phyloP scores from a whole-genome alignment of 2,329 filamentous ascomycete genomes.

The Scortechinia acanthostroma region DNA sequence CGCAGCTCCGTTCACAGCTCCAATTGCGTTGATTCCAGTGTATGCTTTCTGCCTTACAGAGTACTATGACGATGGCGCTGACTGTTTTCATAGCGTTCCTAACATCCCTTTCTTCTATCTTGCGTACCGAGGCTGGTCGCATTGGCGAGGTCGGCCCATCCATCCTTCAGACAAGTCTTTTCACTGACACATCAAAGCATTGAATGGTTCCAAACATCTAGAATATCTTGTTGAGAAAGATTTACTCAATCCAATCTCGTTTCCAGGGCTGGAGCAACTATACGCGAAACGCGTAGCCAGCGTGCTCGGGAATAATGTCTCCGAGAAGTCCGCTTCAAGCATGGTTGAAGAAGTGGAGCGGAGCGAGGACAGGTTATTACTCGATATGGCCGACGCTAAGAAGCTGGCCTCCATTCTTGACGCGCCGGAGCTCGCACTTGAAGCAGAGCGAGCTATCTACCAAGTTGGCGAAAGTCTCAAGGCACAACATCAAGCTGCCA shows the following conservation, averaged over 20 bases:
- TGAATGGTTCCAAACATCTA: background rate
- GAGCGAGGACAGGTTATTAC: background rate
- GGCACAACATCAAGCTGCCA: background rate
- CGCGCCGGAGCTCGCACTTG: background rate
- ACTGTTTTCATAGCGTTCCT: background rate
- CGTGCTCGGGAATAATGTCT: background rate
- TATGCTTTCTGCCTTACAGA: background rate
- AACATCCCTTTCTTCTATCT: constrained; percentile 1
- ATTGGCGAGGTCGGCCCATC: background rate
- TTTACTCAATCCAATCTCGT: background rate
- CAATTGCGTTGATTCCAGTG: background rate
- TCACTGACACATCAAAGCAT: background rate
- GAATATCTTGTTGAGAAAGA: background rate
- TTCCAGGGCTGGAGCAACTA: background rate
- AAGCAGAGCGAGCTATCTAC: background rate
- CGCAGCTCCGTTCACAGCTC: background rate
- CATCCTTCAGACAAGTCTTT: background rate
- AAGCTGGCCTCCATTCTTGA: background rate
- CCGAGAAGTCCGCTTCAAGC: background rate
- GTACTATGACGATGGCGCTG: background rate
- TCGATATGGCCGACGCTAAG: background rate
- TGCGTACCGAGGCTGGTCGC: background rate
- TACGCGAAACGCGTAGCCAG: background rate
- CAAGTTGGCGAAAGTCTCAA: background rate
- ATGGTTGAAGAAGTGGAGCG: background rate